phyloP scores from a whole-genome alignment of 441 rosid species.

The Populus hybrid region DNA sequence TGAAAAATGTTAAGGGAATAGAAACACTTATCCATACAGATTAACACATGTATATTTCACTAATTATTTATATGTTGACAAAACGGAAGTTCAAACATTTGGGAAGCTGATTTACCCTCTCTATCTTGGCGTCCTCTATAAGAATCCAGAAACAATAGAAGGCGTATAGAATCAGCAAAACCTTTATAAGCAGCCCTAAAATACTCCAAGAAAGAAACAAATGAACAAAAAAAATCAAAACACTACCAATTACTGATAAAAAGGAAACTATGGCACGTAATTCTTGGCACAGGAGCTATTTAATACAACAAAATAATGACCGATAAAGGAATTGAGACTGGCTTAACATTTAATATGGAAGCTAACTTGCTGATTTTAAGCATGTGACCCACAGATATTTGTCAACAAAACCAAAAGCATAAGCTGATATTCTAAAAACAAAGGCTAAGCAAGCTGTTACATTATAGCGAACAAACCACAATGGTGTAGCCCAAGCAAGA shows the following conservation, averaged over 20 bases:
- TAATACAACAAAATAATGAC: conserved; percentile 9
- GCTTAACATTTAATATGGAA: neutral
- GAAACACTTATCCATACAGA: neutral
- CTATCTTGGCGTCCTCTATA: conserved; percentile 90
- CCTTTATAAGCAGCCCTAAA: conserved; percentile 99
- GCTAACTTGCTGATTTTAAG: neutral
- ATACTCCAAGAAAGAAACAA: conserved; percentile 25
- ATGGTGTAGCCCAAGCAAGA: neutral
- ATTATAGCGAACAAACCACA: neutral
- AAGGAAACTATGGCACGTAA: neutral
- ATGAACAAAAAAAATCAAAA: conserved; percentile 16
- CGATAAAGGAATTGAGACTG: neutral
- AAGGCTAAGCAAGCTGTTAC: neutral
- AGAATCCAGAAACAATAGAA: conserved; percentile 85
- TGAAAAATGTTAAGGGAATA: conserved; percentile 8
- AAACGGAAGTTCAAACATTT: neutral
- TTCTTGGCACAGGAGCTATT: neutral
- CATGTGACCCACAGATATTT: neutral
- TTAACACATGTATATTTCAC: neutral
- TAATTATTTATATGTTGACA: neutral
- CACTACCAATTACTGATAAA: conserved; percentile 7
- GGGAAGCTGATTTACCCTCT: conserved; percentile 51
- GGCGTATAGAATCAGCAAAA: conserved; percentile 86
- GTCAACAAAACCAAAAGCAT: neutral
- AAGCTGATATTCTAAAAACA: neutral